phyloP scores from a whole-genome alignment of 345 rosid species.

The Brassica carinata region DNA sequence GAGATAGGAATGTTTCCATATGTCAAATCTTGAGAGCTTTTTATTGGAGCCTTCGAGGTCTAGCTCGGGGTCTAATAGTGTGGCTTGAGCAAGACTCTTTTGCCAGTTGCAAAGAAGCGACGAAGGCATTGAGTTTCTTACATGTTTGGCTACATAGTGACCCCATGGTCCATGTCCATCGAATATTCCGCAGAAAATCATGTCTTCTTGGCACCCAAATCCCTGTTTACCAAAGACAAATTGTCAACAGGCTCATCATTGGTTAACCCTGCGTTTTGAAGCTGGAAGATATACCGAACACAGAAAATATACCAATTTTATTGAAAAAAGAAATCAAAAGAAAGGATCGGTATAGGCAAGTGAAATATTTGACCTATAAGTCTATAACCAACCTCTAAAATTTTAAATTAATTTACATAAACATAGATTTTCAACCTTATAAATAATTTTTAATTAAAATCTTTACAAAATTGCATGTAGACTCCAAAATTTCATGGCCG shows the following conservation, averaged over 20 bases:
- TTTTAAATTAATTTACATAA: too few relatives aligned
- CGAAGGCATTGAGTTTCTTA: constrained; percentile 73
- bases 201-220: constrained; percentile 93
- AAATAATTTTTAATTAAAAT: too few relatives aligned
- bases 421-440: too few relatives aligned
- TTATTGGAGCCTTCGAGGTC: constrained; percentile 43
- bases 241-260: not conserved
- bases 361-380: too few relatives aligned
- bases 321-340: not conserved
- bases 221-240: constrained; percentile 47
- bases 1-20: constrained; percentile 83
- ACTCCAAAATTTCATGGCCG: too few relatives aligned
- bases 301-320: not conserved
- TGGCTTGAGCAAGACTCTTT: constrained; percentile 63
- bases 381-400: too few relatives aligned
- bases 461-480: too few relatives aligned
- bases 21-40: constrained; percentile 52
- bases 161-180: constrained; percentile 99
- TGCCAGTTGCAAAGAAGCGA: constrained; percentile 86
- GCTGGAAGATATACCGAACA: constrained; percentile 1
- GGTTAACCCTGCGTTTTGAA: not conserved
- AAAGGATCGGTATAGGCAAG: too few relatives aligned
- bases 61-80: constrained; percentile 48
- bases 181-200: constrained; percentile 89
- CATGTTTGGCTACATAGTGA: constrained; percentile 83